Evolutionary conservation across 495 filamentous ascomycete species (phyloP).

Genomic region (Penicillium samsonianum): DNA sequence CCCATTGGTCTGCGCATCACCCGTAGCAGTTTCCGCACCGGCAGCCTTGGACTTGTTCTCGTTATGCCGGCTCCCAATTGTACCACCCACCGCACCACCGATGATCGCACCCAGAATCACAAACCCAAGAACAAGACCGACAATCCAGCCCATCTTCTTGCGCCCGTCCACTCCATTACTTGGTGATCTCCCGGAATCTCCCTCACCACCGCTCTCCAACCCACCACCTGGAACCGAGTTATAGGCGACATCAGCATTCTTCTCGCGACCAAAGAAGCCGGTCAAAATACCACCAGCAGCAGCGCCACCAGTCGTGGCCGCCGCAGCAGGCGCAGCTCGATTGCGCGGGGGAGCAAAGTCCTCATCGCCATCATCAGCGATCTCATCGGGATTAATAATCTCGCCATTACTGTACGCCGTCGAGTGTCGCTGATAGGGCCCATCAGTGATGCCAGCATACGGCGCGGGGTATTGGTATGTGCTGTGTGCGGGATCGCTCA

Average conservation of each 20-base stretch:
- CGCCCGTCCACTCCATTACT: slow-evolving; percentile 57
- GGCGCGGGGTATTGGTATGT: slow-evolving; percentile 34
- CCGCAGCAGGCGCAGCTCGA: slow-evolving; percentile 44
- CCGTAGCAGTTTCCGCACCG: slow-evolving; percentile 29
- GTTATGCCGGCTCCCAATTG: slow-evolving; percentile 53
- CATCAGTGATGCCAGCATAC: slow-evolving; percentile 45
- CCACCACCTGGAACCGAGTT: slow-evolving; percentile 53
- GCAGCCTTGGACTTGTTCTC: slow-evolving; percentile 16
- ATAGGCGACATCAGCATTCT: slow-evolving; percentile 47
- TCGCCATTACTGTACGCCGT: slow-evolving; percentile 54
- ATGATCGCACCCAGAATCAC: slow-evolving; percentile 69
- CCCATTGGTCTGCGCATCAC: slow-evolving; percentile 57
- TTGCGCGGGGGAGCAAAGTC: slow-evolving; percentile 54
- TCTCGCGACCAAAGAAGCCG: slow-evolving; percentile 41
- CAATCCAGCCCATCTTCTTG: slow-evolving; percentile 72
- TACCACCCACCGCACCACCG: slow-evolving; percentile 77
- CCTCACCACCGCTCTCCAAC: slow-evolving; percentile 26
- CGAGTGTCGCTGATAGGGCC: slow-evolving; percentile 62
- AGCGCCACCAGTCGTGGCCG: slow-evolving; percentile 53
- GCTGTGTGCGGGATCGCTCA: slow-evolving; percentile 24
- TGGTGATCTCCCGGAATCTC: slow-evolving; percentile 15
- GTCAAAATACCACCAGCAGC: slow-evolving; percentile 54
- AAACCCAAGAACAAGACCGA: slow-evolving; percentile 59
- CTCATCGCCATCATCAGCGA: slow-evolving; percentile 85
- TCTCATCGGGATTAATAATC: slow-evolving; percentile 73